Evolutionary conservation across 1,139 yeast genomes (phyloP).

Genomic region (Oligophagozyma castellii): DNA sequence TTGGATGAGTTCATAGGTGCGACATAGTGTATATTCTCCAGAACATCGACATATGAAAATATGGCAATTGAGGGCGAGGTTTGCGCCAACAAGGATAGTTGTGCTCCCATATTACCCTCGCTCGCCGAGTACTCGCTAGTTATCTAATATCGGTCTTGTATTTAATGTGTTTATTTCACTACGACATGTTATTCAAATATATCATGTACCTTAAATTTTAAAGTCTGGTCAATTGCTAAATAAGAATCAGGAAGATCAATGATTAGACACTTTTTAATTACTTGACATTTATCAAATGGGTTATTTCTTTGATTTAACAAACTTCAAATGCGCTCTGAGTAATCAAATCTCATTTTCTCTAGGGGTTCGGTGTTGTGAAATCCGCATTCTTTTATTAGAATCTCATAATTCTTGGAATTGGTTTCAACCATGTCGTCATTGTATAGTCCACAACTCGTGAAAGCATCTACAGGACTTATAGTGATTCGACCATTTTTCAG

Average conservation of each 20-base stretch:
- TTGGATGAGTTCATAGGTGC: conserved; percentile 63
- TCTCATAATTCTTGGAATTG: conserved; percentile 27
- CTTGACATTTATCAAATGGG: no score
- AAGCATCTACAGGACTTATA: conserved; percentile 46
- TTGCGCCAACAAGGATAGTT: conserved; percentile 73
- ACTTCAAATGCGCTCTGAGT: conserved; percentile 3
- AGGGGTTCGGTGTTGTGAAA: conserved; percentile 19
- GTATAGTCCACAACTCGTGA: conserved; percentile 43
- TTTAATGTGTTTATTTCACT: no score
- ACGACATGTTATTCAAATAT: no score
- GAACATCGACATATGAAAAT: conserved; percentile 74
- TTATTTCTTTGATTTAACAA: no score
- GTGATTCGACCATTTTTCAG: conserved; percentile 64
- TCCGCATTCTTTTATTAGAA: conserved; percentile 16
- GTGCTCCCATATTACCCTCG: conserved; percentile 55
- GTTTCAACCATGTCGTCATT: conserved; percentile 36
- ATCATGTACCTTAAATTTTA: no score
- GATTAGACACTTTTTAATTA: no score
- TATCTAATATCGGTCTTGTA: no score
- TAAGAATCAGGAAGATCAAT: no score
- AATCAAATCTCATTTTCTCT: conserved; percentile 10
- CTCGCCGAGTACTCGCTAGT: no score
- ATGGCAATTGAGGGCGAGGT: conserved; percentile 86
- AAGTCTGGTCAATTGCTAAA: no score
- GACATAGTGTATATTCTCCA: conserved; percentile 60